Evolutionary conservation across 2,329 filamentous ascomycete species (phyloP).

Genomic region (Colletotrichum magnum): DNA sequence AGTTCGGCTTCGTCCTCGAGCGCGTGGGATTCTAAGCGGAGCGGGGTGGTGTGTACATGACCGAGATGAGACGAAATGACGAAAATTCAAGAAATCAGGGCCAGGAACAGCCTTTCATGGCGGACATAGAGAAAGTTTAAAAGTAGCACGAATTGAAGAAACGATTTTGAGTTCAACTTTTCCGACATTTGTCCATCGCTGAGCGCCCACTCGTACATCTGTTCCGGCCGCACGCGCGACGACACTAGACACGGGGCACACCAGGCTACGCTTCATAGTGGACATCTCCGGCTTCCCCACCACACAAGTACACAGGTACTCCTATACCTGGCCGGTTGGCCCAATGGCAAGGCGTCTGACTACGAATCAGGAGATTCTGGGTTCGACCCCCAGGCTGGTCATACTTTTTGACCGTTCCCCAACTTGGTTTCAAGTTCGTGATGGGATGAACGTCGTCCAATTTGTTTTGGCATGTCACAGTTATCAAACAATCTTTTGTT

Average conservation of each 20-base stretch:
- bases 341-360: conserved; percentile 61
- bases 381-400: conserved; percentile 41
- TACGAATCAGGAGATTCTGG: conserved; percentile 50
- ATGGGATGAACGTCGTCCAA: no score
- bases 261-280: background rate
- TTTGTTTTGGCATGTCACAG: no score
- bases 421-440: background rate
- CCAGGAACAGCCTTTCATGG: no score
- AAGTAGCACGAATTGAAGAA: background rate
- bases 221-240: no score
- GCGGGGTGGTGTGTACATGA: background rate
- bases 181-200: no score
- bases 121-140: background rate
- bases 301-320: fast-evolving
- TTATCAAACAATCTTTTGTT: no score
- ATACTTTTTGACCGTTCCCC: conserved; percentile 8
- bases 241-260: no score
- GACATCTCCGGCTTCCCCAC: background rate
- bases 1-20: conserved; percentile 60
- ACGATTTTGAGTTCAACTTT: background rate
- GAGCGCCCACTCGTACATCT: no score
- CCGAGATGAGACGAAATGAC: background rate
- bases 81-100: background rate
- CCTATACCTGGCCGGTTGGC: conserved; percentile 44
- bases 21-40: conserved; percentile 40